phyloP scores from a whole-genome alignment of 257 asterid genomes.

The Gentiana macrophylla region DNA sequence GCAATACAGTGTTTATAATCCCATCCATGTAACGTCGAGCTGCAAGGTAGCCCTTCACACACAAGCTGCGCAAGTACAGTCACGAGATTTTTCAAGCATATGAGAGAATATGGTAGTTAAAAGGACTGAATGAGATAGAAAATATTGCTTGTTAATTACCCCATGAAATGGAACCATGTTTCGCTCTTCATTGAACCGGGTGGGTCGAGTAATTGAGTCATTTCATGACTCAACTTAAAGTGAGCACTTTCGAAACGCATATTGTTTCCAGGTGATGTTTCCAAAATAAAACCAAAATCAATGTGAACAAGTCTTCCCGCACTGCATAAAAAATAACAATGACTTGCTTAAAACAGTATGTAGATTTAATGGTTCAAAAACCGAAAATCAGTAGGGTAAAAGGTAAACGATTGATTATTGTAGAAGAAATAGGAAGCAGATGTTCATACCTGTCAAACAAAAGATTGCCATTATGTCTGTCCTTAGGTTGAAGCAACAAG shows the following conservation, averaged over 20 bases:
- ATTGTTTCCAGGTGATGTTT: slow-evolving; percentile 97
- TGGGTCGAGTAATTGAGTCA: slow-evolving; percentile 97
- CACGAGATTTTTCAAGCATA: slow-evolving; percentile 1
- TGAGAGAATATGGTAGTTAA: background rate
- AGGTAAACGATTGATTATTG: background rate
- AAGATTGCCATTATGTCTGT: slow-evolving; percentile 97
- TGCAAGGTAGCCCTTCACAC: slow-evolving; percentile 96
- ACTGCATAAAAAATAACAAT: slow-evolving; percentile 28
- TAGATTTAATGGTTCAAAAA: too few relatives aligned
- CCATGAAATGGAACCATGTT: slow-evolving; percentile 79
- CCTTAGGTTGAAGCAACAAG: slow-evolving; percentile 98
- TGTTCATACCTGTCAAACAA: slow-evolving; percentile 79
- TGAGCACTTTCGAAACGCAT: slow-evolving; percentile 99
- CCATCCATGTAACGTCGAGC: slow-evolving; percentile 96
- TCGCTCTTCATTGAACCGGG: slow-evolving; percentile 97
- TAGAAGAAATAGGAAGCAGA: background rate
- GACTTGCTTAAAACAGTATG: too few relatives aligned
- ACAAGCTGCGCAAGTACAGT: slow-evolving; percentile 44
- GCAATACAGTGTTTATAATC: slow-evolving; percentile 55
- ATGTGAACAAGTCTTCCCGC: slow-evolving; percentile 96
- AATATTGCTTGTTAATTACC: slow-evolving; percentile 26
- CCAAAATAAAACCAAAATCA: slow-evolving; percentile 96
- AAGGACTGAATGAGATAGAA: background rate
- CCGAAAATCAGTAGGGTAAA: slow-evolving; percentile 12
- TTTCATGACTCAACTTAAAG: slow-evolving; percentile 96